Base-by-base conservation (phyloP, 2,329 filamentous ascomycete genomes). In the Paracamarosporium sp. region DNA sequence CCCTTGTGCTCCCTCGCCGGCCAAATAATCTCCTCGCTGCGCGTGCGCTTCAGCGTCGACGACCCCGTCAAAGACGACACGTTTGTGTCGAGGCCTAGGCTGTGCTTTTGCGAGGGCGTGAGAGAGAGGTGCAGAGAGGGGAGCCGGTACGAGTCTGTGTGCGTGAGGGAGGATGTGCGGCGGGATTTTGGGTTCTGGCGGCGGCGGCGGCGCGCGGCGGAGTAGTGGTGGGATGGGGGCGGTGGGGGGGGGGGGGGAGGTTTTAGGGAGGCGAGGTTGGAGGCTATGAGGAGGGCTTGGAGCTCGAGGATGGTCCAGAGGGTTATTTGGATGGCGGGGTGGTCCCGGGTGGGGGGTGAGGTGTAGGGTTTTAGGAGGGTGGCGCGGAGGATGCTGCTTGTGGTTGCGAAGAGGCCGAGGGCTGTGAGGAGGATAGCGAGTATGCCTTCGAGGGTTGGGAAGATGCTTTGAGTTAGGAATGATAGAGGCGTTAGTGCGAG, bases 261-360 rank as follows among this genome's bases (percentile, higher is more conserved):
- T 8, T 63, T 62, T 28, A 72, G 57, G 38, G 60, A 65, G 1
- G 69, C 68, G 25, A 71, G 53, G 38, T 65, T 67, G 2, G 66
- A 65, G 4, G 64, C 67, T 20, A 71, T 64, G 4, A 71, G 62
- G 2, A 63, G 61, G 1, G 53, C 36, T 22, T 70, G 65, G 31
- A 63, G 59, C 47, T 72, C 69, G 17, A 71, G 51, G 3, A 65
- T 60, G 15, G 56, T 57, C 68, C 68, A 71, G 17, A 71, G 55
- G 0, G 57, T 60, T 6, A 70, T 56, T 12, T 55, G 45, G 38
- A 67, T 33, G 25, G 56, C 59, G n/a, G n/a, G n/a, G n/a, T n/a
- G n/a, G 47, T 67, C 61, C 17, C 47, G 60, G n/a, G n/a, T n/a
- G n/a, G n/a, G n/a, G n/a, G n/a, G n/a, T n/a, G n/a, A n/a, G n/a